Conservation (phyloP, 495 filamentous ascomycete genomes). For the Glonium stellatum region DNA sequence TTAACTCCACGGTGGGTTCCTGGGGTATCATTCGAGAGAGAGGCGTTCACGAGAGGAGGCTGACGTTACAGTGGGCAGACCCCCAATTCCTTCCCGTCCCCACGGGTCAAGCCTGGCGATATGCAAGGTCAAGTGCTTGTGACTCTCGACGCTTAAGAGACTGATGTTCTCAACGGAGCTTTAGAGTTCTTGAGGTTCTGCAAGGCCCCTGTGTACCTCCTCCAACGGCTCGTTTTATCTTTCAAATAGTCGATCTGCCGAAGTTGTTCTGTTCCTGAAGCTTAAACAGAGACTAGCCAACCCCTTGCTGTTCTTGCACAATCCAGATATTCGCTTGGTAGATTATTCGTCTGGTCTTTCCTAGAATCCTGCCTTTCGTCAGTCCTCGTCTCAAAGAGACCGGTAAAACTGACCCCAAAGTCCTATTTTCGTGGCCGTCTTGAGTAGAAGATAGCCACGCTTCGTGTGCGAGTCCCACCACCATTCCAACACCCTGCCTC, state of each 20-base stretch:
- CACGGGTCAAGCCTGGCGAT: not conserved
- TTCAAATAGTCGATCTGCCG: not conserved
- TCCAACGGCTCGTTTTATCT: not conserved
- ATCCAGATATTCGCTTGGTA: conserved; percentile 2
- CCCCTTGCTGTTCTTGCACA: conserved; percentile 1
- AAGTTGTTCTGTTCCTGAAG: not conserved
- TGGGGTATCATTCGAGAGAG: not conserved
- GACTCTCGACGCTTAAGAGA: not conserved
- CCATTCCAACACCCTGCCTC: conserved; percentile 3
- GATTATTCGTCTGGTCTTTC: conserved; percentile 5
- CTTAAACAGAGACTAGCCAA: not conserved
- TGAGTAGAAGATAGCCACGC: not conserved
- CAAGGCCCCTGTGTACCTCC: not conserved
- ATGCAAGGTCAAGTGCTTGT: not conserved
- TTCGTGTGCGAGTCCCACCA: conserved; percentile 2
- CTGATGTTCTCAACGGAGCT: not conserved
- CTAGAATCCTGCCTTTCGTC: not conserved
- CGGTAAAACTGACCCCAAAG: not conserved
- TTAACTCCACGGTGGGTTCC: not conserved
- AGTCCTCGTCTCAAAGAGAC: not conserved
- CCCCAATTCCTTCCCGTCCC: not conserved
- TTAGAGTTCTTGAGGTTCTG: not conserved
- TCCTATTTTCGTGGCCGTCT: not conserved
- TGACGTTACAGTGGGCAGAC: not conserved
- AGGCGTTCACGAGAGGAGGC: not conserved